Evolutionary conservation across 1,284 basidiomycete genomes (phyloP).

Genomic region (Melampsora americana): DNA sequence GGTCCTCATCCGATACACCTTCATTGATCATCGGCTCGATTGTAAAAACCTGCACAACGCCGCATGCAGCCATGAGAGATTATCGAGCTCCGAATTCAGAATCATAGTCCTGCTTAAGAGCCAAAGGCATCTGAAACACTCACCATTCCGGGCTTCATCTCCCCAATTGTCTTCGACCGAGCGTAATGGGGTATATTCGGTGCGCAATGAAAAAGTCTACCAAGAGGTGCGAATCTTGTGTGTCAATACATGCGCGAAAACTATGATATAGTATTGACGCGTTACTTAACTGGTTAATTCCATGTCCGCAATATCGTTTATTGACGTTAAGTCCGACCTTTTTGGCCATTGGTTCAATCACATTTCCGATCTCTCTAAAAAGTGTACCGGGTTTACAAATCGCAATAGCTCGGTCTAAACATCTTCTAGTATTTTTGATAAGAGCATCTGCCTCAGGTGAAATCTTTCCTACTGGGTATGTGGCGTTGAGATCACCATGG

Average conservation of each 20-base stretch:
- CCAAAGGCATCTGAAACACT: neutral
- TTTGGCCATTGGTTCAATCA: slow-evolving; percentile 72
- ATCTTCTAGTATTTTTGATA: slow-evolving; percentile 73
- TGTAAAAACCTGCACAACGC: slow-evolving; percentile 56
- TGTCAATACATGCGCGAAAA: slow-evolving; percentile 12
- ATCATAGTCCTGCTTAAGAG: neutral
- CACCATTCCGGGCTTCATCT: slow-evolving; percentile 52
- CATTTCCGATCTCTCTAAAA: slow-evolving; percentile 61
- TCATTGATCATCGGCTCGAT: slow-evolving; percentile 76
- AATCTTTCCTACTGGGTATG: slow-evolving; percentile 78
- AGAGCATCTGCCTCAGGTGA: slow-evolving; percentile 77
- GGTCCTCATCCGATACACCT: slow-evolving; percentile 57
- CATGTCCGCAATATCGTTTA: slow-evolving; percentile 84
- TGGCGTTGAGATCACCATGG: slow-evolving; percentile 83
- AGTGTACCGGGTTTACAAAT: slow-evolving; percentile 49
- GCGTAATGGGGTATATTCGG: slow-evolving; percentile 58
- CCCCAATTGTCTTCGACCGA: slow-evolving; percentile 56
- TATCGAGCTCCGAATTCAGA: neutral
- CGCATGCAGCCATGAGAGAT: slow-evolving; percentile 37
- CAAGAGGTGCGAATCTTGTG: slow-evolving; percentile 54
- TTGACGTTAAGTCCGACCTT: slow-evolving; percentile 77
- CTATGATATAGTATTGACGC: slow-evolving; percentile 67
- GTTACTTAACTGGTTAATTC: slow-evolving; percentile 71
- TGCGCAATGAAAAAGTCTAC: slow-evolving; percentile 56
- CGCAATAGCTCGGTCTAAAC: slow-evolving; percentile 75